Evolutionary conservation across 768 basidiomycete species (phyloP).

Genomic region (Tricholoma sp.): DNA sequence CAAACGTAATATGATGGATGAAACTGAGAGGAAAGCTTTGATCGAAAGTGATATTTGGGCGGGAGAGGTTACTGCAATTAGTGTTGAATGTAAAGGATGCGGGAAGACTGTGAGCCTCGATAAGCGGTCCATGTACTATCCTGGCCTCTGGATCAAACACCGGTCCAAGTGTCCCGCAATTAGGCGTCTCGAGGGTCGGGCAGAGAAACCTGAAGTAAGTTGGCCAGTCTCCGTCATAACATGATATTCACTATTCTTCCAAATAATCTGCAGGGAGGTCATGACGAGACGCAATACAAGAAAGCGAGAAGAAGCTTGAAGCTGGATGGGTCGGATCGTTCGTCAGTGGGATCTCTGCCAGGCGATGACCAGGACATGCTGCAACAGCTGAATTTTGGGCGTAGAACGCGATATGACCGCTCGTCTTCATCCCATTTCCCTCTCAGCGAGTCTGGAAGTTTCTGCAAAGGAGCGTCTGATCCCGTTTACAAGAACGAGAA

Average conservation of each 20-base stretch:
- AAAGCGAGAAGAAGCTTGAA: not conserved
- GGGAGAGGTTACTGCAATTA: not conserved
- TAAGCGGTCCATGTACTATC: constrained; percentile 5
- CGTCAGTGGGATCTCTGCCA: not conserved
- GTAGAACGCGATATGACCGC: not conserved
- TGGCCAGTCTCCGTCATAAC: not conserved
- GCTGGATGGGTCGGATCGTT: not conserved
- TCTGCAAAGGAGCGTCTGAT: not conserved
- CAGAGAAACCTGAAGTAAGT: not conserved
- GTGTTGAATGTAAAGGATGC: constrained; percentile 3
- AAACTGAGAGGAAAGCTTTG: not conserved
- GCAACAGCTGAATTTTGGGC: too few species aligned
- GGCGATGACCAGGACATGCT: not conserved
- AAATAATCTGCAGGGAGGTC: not conserved
- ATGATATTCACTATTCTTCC: not conserved
- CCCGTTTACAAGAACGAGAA: not conserved
- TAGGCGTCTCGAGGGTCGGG: not conserved
- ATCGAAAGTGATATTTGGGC: constrained; percentile 3
- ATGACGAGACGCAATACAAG: not conserved
- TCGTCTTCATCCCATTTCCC: not conserved
- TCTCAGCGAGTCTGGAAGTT: not conserved
- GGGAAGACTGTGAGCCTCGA: constrained; percentile 4
- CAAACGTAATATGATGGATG: constrained; percentile 5
- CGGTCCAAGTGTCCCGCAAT: constrained; percentile 3
- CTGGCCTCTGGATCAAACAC: constrained; percentile 5